Evolutionary conservation across 2,329 filamentous ascomycete species (phyloP).

Genomic region (Knufia fluminis): DNA sequence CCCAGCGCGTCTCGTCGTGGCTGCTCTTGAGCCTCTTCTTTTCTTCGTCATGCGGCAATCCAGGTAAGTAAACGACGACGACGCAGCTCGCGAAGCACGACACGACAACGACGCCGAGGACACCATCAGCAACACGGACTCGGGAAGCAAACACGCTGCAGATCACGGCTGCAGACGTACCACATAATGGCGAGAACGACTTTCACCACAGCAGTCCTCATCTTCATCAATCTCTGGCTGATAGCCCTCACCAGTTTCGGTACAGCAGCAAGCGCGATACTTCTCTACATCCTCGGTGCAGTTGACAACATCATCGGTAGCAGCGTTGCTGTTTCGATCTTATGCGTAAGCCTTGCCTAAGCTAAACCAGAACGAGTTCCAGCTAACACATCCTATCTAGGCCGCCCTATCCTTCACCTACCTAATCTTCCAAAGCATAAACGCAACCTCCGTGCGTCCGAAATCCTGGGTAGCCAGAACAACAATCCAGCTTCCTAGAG

Average conservation of each 20-base stretch:
- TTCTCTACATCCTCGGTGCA: conserved; percentile 2
- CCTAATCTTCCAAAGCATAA: conserved; percentile 29
- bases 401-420: conserved; percentile 19
- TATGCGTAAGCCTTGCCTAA: conserved; percentile 26
- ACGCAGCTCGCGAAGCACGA: too few species aligned
- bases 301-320: conserved; percentile 26
- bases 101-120: too few species aligned
- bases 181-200: background rate
- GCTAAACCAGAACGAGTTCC: background rate
- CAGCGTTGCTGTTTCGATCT: conserved; percentile 29
- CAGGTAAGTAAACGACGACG: background rate
- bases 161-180: background rate
- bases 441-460: conserved; percentile 28
- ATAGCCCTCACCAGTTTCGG: background rate
- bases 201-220: background rate
- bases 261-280: background rate
- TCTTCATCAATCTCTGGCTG: conserved; percentile 4
- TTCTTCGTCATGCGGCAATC: background rate
- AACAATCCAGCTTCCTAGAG: conserved; percentile 29
- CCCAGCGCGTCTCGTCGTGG: background rate
- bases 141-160: too few species aligned
- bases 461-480: conserved; percentile 27
- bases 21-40: background rate
- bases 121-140: too few species aligned
- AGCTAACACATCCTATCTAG: conserved; percentile 20